Evolutionary conservation across 176 grass and related monocot genomes (phyloP).

Genomic region (Phoenix roebelenii): DNA sequence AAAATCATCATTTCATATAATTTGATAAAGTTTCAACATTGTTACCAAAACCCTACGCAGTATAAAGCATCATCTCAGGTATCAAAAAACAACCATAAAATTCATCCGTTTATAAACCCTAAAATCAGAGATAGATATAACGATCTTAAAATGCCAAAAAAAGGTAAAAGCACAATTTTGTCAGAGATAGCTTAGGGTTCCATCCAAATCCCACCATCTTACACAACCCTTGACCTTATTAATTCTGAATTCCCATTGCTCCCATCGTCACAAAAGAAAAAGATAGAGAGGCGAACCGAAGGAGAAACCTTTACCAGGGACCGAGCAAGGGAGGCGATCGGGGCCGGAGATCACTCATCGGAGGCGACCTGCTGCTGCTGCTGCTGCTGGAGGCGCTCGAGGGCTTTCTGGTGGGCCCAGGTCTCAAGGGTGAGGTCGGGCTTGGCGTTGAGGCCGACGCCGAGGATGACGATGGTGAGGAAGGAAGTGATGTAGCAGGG

Average conservation of each 20-base stretch:
- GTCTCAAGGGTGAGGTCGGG: conserved; percentile 1
- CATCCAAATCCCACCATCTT: conserved; percentile 5
- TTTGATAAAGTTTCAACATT: no score
- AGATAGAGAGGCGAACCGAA: neutral
- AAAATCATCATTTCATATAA: no score
- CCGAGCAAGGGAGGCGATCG: neutral
- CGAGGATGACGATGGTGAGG: neutral
- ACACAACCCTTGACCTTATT: conserved; percentile 25
- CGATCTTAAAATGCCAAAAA: no score
- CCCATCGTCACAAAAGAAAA: neutral
- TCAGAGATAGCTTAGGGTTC: conserved; percentile 4
- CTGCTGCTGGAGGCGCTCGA: conserved; percentile 2
- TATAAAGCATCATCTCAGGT: no score
- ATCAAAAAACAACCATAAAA: no score
- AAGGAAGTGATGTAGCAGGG: conserved; percentile 2
- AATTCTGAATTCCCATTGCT: neutral
- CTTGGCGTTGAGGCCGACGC: conserved; percentile 2
- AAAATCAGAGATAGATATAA: no score
- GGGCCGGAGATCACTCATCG: conserved; percentile 29
- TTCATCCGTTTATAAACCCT: no score
- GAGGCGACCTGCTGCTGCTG: conserved; percentile 8
- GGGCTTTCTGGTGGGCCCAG: neutral
- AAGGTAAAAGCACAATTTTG: no score
- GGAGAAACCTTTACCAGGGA: conserved; percentile 5
- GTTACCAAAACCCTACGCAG: no score